Base-by-base conservation (phyloP, 176 grass and related monocot genomes). In the Microstegium vimineum region DNA sequence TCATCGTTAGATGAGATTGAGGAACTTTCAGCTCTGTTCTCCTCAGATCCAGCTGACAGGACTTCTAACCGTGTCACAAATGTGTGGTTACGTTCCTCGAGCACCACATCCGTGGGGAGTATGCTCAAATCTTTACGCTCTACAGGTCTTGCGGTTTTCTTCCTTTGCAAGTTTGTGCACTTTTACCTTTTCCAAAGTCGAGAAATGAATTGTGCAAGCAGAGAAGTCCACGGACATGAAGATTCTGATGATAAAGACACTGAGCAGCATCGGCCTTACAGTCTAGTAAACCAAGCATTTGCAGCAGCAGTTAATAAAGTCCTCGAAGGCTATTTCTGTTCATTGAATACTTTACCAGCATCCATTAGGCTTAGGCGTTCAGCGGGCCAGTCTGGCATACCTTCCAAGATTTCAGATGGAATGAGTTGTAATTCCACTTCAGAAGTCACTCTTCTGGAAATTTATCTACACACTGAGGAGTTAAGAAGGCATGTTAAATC, bases 391-490 rank as follows among this genome's bases (percentile, higher is more conserved):
- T 41, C 71, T 81, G 71, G 68, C 76, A 67, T 42, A 56, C 61
- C 78, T 83, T 81, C 54, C 51, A 54, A 26, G 36, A 36, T 51
- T 61, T 40, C 81, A 71, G 65, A 86, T 86, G 59, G 81, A 80
- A 70, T 47, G 61, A 61, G 14, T 45, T 56, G 13, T 32, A 86
- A 62, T 80, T 76, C 61, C 91, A 86, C 30, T 69, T 99, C 88
- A 35, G 89, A 89, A 84, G 71, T 92, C 69, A 93, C 93, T 79
- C 74, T 95, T 75, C 69, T 99, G 68, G 96, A 99, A 87, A 82
- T 93, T 88, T 93, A 91, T 90, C 84, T 95, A 46, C 96, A 99
- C 82, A 95, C 91, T 4, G 93, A 93, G 80, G 93, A 95, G 80
- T 91, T 91, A 45, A 95, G 87, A 91, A 93, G 93, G 77, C 89